These are phyloP conservation scores for Conticribra guillardii DNA, from an alignment of 108 stramenopile species.

Conservation along the genomic window DNA sequence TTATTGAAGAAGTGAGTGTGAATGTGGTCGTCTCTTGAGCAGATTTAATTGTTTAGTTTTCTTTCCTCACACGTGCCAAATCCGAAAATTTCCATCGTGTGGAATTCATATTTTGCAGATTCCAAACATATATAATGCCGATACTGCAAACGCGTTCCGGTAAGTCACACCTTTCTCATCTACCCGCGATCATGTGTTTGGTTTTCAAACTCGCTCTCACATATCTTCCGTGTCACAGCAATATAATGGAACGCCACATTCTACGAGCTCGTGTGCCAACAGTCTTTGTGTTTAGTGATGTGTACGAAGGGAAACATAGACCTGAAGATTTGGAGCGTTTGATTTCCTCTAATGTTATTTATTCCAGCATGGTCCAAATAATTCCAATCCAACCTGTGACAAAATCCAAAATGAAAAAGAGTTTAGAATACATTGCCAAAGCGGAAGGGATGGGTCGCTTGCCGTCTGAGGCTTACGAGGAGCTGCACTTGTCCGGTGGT, in stretches of 20 bases:
- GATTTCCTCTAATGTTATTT: conserved; percentile 56
- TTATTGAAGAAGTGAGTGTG: conserved; percentile 69
- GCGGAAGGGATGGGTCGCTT: conserved; percentile 28
- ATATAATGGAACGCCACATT: conserved; percentile 66
- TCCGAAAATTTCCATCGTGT: too few relatives aligned
- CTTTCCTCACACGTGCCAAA: too few relatives aligned
- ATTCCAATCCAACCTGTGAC: conserved; percentile 76
- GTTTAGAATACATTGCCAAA: conserved; percentile 60
- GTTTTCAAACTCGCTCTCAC: background rate
- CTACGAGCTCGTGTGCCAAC: conserved; percentile 61
- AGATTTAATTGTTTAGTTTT: background rate
- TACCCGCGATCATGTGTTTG: background rate
- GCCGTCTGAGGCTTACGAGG: conserved; percentile 52
- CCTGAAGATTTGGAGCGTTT: conserved; percentile 79
- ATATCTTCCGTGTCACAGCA: conserved; percentile 21
- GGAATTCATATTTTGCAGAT: conserved; percentile 8
- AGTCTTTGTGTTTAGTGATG: conserved; percentile 78
- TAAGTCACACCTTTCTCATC: background rate
- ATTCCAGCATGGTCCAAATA: conserved; percentile 55
- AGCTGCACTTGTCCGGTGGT: conserved; percentile 63
- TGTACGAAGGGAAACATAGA: conserved; percentile 77
- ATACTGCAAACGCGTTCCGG: conserved; percentile 62
- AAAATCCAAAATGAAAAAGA: conserved; percentile 75
- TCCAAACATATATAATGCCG: conserved; percentile 66
- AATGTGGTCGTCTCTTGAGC: background rate